These are phyloP conservation scores for Cupressus sempervirens DNA, from an alignment of 75 land plant species.

Conservation along the genomic window DNA sequence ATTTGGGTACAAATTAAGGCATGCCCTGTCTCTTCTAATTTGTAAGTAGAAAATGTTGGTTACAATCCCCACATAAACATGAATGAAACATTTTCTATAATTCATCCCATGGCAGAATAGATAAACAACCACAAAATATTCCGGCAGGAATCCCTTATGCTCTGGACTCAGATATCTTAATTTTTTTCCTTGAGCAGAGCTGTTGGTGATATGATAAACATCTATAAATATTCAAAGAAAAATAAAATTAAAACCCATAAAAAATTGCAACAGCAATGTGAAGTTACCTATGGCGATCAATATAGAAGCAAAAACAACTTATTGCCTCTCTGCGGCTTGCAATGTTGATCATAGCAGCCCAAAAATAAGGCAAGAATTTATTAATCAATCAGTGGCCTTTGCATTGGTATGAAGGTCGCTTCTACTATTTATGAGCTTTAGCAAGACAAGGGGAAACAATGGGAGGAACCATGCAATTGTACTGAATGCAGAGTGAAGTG, in stretches of 20 bases:
- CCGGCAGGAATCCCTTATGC: no score
- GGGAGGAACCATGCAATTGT: slow-evolving; percentile 74
- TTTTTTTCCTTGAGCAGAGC: not conserved
- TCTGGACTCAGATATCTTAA: not conserved
- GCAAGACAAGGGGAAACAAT: slow-evolving; percentile 59
- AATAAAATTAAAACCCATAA: not conserved
- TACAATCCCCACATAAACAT: not conserved
- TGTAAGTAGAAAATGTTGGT: no score
- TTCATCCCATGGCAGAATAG: not conserved
- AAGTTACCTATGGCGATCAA: not conserved
- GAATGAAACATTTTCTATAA: not conserved
- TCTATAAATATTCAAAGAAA: not conserved
- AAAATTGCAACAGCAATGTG: not conserved
- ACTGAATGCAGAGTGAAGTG: slow-evolving; percentile 63
- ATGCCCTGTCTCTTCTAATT: not conserved
- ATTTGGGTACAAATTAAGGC: not conserved
- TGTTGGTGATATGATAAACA: not conserved
- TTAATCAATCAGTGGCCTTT: not conserved
- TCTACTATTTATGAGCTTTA: slow-evolving; percentile 50
- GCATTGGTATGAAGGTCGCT: slow-evolving; percentile 63
- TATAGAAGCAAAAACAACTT: not conserved
- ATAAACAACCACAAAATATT: not conserved
- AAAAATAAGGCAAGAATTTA: not conserved
- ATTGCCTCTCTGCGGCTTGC: not conserved
- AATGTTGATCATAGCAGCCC: not conserved